Evolutionary conservation across 495 filamentous ascomycete genomes (phyloP).

Genomic region (Aspergillus taichungensis): DNA sequence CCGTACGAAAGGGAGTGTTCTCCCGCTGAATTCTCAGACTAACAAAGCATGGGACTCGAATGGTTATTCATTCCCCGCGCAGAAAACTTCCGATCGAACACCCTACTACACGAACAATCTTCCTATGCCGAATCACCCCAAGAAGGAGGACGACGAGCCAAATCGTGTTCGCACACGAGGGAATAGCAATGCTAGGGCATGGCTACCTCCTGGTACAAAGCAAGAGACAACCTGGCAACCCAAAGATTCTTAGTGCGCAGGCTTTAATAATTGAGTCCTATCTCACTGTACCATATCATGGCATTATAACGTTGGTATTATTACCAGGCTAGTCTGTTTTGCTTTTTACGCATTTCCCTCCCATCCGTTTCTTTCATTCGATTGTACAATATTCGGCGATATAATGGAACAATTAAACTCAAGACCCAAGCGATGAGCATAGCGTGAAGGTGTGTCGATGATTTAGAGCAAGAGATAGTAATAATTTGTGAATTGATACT

Average conservation of each 20-base stretch:
- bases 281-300: conserved; percentile 4
- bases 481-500: too few relatives aligned
- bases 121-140: conserved; percentile 34
- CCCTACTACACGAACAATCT: conserved; percentile 14
- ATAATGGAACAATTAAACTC: too few relatives aligned
- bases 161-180: conserved; percentile 44
- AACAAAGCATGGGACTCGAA: conserved; percentile 33
- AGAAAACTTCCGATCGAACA: conserved; percentile 18
- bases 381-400: not conserved
- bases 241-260: conserved; percentile 30
- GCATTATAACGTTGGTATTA: conserved; percentile 10
- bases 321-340: not conserved
- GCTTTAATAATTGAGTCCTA: conserved; percentile 5
- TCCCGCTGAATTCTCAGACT: conserved; percentile 53
- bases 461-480: too few relatives aligned
- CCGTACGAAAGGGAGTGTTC: conserved; percentile 51
- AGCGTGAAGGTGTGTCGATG: too few relatives aligned
- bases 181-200: conserved; percentile 46
- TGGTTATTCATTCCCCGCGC: conserved; percentile 30
- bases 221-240: conserved; percentile 74
- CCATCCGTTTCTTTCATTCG: not conserved
- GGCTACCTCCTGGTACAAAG: conserved; percentile 65
- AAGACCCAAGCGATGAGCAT: too few relatives aligned
- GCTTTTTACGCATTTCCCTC: not conserved
- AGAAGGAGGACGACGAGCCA: conserved; percentile 52